Base-by-base conservation (phyloP, 2,329 filamentous ascomycete species). In the Amesomyces nigricolor region DNA sequence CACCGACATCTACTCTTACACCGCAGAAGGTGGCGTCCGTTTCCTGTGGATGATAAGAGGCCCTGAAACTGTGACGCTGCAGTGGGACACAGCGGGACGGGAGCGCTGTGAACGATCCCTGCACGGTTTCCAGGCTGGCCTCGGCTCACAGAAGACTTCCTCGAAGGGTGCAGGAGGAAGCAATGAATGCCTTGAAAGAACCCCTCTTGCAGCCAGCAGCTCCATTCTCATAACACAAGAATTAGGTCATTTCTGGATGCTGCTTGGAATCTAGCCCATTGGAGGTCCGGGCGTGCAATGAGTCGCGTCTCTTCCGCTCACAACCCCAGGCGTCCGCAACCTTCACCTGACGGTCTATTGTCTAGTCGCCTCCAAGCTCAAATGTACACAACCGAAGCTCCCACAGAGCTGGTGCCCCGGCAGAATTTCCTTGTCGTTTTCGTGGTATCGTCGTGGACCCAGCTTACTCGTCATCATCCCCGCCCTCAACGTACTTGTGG, bases 401-500 rank as follows among this genome's bases (percentile, higher is more conserved):
- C 49, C 39, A n/a, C 45, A 53, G 43, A 50, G 17, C 53, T 22
- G 32, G 32, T 35, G 47, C 22, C 44, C 40, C 51, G 40, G 53
- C 39, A 5, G 32, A 47, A 17, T 37, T 10, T 32, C 38, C 57
- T 54, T 44, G 17, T 29, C n/a, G 45, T 47, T 19, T 30, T n/a
- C 14, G 26, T 26, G 11, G 47, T 44, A 39, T 45, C 22, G 26
- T 39, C 44, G 30, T 45, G 30, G n/a, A 46, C 47, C 37, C 75
- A 16, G 37, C 72, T 68, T 86, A 85, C 61, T 86, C 82, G 63
- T 85, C 85, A 62, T 88, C 85, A 62, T 88, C 85, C 54, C 78
- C 82, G 58, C 79, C 79, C 75, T 88, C 76, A 68, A 95, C 73
- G 75, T 96, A 99, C 75, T 82, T 86, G 73, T 86, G 78, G 78